A percentile compares a stretch with the other conserved stretches of the same genome.
Evolutionary conservation across 768 basidiomycete genomes (phyloP).

Genomic region (Fomitopsis pulvina): DNA sequence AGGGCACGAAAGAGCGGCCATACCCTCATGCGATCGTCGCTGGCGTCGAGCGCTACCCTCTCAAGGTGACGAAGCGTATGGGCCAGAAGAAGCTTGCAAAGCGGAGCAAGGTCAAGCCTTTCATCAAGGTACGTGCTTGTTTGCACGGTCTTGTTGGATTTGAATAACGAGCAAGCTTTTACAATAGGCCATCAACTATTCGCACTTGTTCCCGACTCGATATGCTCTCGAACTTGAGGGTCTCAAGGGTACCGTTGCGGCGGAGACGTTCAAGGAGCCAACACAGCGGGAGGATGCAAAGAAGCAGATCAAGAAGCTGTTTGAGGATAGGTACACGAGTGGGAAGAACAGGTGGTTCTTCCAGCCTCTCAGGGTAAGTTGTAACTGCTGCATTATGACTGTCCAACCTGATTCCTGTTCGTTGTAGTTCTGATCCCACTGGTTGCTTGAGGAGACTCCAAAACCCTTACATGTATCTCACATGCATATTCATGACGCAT

Average conservation of each 20-base stretch:
- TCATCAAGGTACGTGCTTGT: constrained; percentile 79
- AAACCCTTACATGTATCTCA: constrained; percentile 16
- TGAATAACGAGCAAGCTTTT: background rate
- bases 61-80: constrained; percentile 97
- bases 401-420: background rate
- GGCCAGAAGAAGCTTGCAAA: constrained; percentile 89
- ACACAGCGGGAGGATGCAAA: constrained; percentile 91
- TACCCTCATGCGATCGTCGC: constrained; percentile 99
- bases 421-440: constrained; percentile 2
- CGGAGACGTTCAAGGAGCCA: constrained; percentile 97
- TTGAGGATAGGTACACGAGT: constrained; percentile 89
- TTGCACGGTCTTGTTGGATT: background rate
- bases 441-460: constrained; percentile 5
- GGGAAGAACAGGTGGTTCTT: constrained; percentile 99
- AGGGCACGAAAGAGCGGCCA: constrained; percentile 91
- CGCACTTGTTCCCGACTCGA: constrained; percentile 98
- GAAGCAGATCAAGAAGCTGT: constrained; percentile 92
- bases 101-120: constrained; percentile 98
- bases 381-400: constrained; percentile 21
- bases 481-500: constrained; percentile 22
- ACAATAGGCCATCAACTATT: constrained; percentile 94
- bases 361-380: constrained; percentile 63
- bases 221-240: constrained; percentile 96
- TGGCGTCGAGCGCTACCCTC: constrained; percentile 95
- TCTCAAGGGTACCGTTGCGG: constrained; percentile 77